A percentile compares a stretch with the other conserved stretches of the same genome.
Conservation (phyloP, 2,329 filamentous ascomycete species). For the Fusarium torreyae region DNA sequence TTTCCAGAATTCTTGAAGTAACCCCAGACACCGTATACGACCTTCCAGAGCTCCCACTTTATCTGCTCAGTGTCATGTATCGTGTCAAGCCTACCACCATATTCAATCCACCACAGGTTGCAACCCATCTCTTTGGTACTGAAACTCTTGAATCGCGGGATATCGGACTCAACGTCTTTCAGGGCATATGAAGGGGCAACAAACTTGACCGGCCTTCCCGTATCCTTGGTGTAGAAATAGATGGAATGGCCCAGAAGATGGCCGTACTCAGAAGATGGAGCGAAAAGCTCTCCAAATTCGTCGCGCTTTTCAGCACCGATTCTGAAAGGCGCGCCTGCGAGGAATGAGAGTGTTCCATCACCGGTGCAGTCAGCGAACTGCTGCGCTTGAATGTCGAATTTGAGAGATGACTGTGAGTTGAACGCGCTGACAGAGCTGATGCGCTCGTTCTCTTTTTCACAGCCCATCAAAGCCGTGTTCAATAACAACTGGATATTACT, state of each 20-base stretch:
- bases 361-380: slow-evolving; percentile 30
- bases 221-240: slow-evolving; percentile 29
- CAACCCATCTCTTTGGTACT: slow-evolving; percentile 27
- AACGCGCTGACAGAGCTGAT: slow-evolving; percentile 17
- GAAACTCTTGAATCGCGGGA: slow-evolving; percentile 25
- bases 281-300: slow-evolving; percentile 22
- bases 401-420: slow-evolving; percentile 15
- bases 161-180: slow-evolving; percentile 14
- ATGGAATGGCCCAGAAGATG: slow-evolving; percentile 29
- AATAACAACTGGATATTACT: slow-evolving; percentile 3
- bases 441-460: neutral
- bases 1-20: slow-evolving; percentile 28
- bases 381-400: slow-evolving; percentile 11
- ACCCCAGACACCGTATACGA: slow-evolving; percentile 30
- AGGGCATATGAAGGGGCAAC: slow-evolving; percentile 19
- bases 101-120: slow-evolving; percentile 32
- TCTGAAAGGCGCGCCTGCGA: slow-evolving; percentile 19
- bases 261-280: slow-evolving; percentile 19
- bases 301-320: slow-evolving; percentile 27
- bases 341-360: slow-evolving; percentile 23
- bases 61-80: slow-evolving; percentile 27
- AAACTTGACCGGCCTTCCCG: slow-evolving; percentile 20
- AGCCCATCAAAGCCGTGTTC: slow-evolving; percentile 6
- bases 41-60: slow-evolving; percentile 30
- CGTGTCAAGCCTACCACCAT: slow-evolving; percentile 26